Conservation (phyloP, 805 yeast genomes). For the Metschnikowia baotianmanensis region DNA sequence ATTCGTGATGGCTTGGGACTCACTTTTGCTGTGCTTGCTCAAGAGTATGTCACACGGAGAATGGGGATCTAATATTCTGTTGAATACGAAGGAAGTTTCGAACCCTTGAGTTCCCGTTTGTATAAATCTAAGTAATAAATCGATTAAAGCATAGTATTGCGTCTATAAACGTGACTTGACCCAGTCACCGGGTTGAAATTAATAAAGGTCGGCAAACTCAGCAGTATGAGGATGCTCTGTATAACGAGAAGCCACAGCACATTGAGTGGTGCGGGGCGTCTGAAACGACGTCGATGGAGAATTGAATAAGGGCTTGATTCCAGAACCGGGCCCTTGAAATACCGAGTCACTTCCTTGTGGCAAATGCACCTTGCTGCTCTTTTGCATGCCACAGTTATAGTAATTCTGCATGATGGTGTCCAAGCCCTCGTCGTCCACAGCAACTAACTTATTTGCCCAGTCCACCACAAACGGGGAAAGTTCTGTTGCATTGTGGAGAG, state of each 20-base stretch:
- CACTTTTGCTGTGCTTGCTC: conserved; percentile 84
- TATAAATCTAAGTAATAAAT: conserved; percentile 1
- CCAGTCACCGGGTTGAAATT: too few species aligned
- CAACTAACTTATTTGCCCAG: conserved; percentile 58
- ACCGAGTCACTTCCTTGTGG: conserved; percentile 12
- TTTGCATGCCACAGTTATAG: conserved; percentile 20
- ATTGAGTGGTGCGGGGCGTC: conserved; percentile 1
- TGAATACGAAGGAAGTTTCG: background rate
- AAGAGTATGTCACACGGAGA: conserved; percentile 83
- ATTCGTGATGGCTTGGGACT: conserved; percentile 62
- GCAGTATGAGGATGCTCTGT: conserved; percentile 42
- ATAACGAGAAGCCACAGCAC: conserved; percentile 6
- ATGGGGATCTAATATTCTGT: conserved; percentile 56
- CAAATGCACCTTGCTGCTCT: conserved; percentile 16
- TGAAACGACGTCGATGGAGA: conserved; percentile 2
- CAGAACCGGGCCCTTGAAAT: conserved; percentile 2
- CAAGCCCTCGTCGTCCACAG: conserved; percentile 46
- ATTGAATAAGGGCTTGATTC: conserved; percentile 5
- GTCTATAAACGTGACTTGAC: too few species aligned
- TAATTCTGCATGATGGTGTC: conserved; percentile 43
- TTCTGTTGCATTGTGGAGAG: conserved; percentile 14
- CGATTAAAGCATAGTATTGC: background rate
- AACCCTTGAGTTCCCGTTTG: background rate
- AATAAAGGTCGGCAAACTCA: conserved; percentile 45
- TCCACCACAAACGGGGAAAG: conserved; percentile 45